These are phyloP conservation scores for Daldinia childiae DNA, from an alignment of 495 filamentous ascomycete genomes.

Conservation along the genomic window DNA sequence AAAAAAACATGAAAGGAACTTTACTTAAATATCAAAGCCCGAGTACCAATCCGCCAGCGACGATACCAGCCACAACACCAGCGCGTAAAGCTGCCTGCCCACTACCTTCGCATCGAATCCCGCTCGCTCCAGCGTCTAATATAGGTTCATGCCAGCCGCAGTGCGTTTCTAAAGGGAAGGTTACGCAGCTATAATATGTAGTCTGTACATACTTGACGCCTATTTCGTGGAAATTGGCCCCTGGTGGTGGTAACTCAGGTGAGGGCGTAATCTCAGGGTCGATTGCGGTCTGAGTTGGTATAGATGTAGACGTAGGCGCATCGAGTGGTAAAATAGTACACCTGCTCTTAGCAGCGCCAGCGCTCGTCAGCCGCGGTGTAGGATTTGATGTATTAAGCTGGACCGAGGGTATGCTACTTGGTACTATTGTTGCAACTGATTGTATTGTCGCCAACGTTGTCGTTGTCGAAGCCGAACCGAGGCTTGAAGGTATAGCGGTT, in stretches of 20 bases:
- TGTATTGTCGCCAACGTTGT: background rate
- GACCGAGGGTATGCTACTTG: background rate
- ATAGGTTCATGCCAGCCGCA: constrained; percentile 59
- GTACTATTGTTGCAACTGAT: constrained; percentile 9
- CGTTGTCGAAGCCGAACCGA: constrained; percentile 13
- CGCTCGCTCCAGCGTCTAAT: constrained; percentile 42
- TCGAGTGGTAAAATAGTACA: constrained; percentile 12
- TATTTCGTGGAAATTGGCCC: constrained; percentile 37
- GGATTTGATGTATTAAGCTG: constrained; percentile 1
- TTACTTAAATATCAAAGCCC: constrained; percentile 18
- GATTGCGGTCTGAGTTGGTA: constrained; percentile 4
- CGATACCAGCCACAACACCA: constrained; percentile 30
- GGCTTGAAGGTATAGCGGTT: constrained; percentile 18
- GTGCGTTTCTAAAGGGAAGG: constrained; percentile 45
- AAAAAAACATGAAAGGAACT: background rate
- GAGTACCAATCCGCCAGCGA: constrained; percentile 34
- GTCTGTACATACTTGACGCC: constrained; percentile 48
- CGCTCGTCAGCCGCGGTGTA: background rate
- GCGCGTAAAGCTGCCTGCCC: constrained; percentile 23
- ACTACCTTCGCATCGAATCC: constrained; percentile 16
- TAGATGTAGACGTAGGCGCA: background rate
- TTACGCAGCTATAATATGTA: constrained; percentile 56
- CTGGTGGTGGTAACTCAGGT: constrained; percentile 21
- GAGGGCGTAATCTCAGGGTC: constrained; percentile 34
- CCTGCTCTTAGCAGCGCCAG: background rate